Evolutionary conservation across 2,329 filamentous ascomycete species (phyloP).

Genomic region (Diplodia scrobiculata): DNA sequence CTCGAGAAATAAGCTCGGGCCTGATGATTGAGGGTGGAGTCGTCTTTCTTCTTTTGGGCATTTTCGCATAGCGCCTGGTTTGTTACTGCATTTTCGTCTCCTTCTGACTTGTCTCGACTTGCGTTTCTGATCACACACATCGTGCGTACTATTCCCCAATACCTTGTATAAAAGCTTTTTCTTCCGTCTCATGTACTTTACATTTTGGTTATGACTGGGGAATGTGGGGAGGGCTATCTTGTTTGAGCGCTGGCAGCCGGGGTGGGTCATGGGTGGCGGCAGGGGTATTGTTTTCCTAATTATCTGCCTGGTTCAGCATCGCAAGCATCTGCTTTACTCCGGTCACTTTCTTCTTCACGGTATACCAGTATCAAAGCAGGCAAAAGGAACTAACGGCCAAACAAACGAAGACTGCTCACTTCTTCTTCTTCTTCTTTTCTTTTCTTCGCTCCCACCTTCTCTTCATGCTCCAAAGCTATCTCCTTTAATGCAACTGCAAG

Average conservation of each 20-base stretch:
- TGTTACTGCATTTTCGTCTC: not conserved
- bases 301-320: not conserved
- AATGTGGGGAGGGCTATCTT: not conserved
- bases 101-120: not conserved
- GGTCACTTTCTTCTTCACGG: not conserved
- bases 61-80: not conserved
- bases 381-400: not conserved
- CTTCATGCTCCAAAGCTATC: not conserved
- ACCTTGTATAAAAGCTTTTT: not conserved
- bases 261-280: not conserved
- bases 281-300: not conserved
- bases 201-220: not conserved
- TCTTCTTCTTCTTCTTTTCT: not conserved
- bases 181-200: not conserved
- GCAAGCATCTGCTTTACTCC: not conserved
- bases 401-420: not conserved
- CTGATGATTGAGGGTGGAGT: not conserved
- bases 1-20: not conserved
- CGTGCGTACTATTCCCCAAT: not conserved
- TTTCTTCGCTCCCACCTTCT: not conserved
- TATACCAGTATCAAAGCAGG: not conserved
- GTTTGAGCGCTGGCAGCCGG: not conserved
- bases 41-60: not conserved
- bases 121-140: not conserved
- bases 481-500: not conserved